Conservation (phyloP, 75 land plant genomes). For the Selaginella moellendorffii region DNA sequence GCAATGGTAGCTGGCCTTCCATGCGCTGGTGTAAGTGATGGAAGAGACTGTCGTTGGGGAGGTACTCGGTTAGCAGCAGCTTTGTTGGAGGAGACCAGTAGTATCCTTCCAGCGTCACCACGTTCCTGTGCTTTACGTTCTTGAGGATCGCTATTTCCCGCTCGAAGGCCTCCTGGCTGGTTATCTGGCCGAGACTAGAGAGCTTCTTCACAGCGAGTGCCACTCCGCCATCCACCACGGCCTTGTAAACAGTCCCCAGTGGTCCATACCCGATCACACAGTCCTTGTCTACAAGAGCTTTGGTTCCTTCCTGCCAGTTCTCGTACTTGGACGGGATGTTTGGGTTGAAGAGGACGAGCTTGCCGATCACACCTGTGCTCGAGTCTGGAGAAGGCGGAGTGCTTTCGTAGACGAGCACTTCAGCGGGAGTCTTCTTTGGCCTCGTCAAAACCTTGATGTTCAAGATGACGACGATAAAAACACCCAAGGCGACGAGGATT, state of each 20-base stretch:
- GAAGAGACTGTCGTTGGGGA: conserved; percentile 40
- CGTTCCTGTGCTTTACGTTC: conserved; percentile 49
- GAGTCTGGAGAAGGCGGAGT: conserved; percentile 60
- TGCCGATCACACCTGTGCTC: conserved; percentile 57
- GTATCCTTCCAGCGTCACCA: conserved; percentile 71
- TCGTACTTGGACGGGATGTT: conserved; percentile 78
- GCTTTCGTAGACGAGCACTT: conserved; percentile 46
- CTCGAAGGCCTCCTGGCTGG: conserved; percentile 84
- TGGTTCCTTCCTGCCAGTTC: conserved; percentile 94
- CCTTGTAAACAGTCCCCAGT: conserved; percentile 69
- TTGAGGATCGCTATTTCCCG: conserved; percentile 66
- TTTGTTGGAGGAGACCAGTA: conserved; percentile 87
- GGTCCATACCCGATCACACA: conserved; percentile 68
- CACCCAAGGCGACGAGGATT: conserved; percentile 59
- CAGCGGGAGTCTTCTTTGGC: conserved; percentile 32
- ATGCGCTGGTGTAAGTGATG: conserved; percentile 28
- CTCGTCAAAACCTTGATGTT: conserved; percentile 47
- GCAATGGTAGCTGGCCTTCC: conserved; percentile 13
- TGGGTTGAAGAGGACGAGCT: conserved; percentile 88
- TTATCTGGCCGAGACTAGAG: conserved; percentile 63
- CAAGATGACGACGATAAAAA: conserved; percentile 49
- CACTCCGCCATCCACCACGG: conserved; percentile 73
- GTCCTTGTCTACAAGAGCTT: conserved; percentile 80
- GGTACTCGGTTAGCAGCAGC: conserved; percentile 58
- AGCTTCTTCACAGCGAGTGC: conserved; percentile 91